Percentiles rank a stretch among this genome's conserved stretches.
Evolutionary conservation across 805 yeast species (phyloP).

Genomic region (Metschnikowia amazonensis): DNA sequence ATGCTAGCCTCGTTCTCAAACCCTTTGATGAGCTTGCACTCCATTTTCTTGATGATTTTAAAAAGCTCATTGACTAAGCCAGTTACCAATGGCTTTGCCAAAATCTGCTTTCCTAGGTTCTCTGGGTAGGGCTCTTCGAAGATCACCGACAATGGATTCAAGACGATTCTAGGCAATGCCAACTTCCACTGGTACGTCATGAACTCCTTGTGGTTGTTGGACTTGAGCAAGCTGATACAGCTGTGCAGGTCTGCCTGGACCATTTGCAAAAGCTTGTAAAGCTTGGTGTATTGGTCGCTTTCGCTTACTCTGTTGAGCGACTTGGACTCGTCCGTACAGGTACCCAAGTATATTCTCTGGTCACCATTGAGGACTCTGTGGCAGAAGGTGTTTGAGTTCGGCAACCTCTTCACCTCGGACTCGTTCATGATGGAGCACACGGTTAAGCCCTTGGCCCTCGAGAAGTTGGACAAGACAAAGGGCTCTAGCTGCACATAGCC

Average conservation of each 20-base stretch:
- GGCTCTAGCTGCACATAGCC: conserved; percentile 73
- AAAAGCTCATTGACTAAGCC: conserved; percentile 76
- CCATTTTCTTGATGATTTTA: conserved; percentile 72
- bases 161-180: conserved; percentile 72
- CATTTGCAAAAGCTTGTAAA: conserved; percentile 32
- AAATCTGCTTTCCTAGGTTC: conserved; percentile 57
- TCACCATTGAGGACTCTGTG: conserved; percentile 32
- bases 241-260: conserved; percentile 33
- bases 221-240: conserved; percentile 45
- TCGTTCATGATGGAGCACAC: conserved; percentile 61
- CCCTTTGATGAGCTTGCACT: conserved; percentile 65
- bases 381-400: conserved; percentile 23
- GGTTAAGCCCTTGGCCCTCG: conserved; percentile 26
- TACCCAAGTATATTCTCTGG: conserved; percentile 44
- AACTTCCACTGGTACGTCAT: conserved; percentile 80
- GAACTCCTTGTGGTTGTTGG: conserved; percentile 53
- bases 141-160: conserved; percentile 70
- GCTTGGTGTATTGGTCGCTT: conserved; percentile 12
- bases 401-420: conserved; percentile 46
- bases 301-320: conserved; percentile 11
- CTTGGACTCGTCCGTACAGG: conserved; percentile 16
- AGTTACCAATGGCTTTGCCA: conserved; percentile 80
- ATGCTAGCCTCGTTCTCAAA: conserved; percentile 64
- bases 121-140: conserved; percentile 69
- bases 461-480: conserved; percentile 48